Base-by-base conservation (phyloP, 768 basidiomycete genomes). In the Boletus sp. region DNA sequence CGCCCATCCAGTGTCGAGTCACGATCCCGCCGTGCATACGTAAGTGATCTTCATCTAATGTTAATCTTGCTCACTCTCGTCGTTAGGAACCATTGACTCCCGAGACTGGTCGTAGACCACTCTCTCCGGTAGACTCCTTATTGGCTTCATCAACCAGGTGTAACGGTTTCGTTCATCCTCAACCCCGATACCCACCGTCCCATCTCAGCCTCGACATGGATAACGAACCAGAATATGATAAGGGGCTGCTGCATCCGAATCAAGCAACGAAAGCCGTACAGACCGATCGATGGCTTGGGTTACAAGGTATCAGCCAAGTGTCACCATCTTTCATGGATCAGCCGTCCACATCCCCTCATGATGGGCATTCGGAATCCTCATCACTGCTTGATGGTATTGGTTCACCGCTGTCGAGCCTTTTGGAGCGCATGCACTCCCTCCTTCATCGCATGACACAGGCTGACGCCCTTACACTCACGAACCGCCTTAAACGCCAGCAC, bases 401-500 rank as follows among this genome's bases (percentile, higher is more conserved):
- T 36, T 73, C 78, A 9, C 73, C 72, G 1, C 73, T 90, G 32
- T 78, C 84, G 28, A 66, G 73, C 12, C 73, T 91, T 49, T 68
- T 90, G 33, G 86, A 89, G 40, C 85, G 90, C 55, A 76, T 89
- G 47, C 71, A 77, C 28, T 76, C 79, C 29, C 75, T 98, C 4
- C 78, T 94, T 56, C 76, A 79, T 29, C 83, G 84, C 36, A 74
- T 92, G 53, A 75, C 78, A 41, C 77, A 89, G 59, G 87, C 94
- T 1, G 95, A 98, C 63, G 87, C 95, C 2, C 78, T 88, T 20
- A 94, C 92, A 2, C 77, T 98, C 41, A 92, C 92, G 33, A 90
- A 90, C 60, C 86, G 97, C 29, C 77, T 98, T 29, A 95, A 92
- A 72, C 87, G 94, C 54, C 95, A 98, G 63, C 85, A 94, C 64